Percentiles rank a stretch among this genome's conserved stretches.
phyloP scores from a whole-genome alignment of 164 flowering plant genomes.

The Liriodendron chinense region DNA sequence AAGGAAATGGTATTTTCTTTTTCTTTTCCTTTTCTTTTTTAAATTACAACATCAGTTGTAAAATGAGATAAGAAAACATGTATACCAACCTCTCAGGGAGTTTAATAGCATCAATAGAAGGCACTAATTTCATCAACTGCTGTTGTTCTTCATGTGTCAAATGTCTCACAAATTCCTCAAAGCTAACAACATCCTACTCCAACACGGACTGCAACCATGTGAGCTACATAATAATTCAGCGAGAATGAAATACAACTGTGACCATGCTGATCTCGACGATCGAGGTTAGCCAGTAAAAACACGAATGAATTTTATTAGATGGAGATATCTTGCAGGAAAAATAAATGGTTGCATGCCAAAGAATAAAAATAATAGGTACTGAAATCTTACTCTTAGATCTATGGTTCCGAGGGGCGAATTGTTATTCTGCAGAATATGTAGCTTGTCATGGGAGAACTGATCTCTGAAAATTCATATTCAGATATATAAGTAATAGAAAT shows the following conservation, averaged over 20 bases:
- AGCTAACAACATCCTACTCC: constrained; percentile 69
- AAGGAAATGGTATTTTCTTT: background rate
- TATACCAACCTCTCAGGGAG: constrained; percentile 56
- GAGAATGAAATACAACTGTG: background rate
- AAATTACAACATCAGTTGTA: background rate
- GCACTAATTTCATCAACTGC: constrained; percentile 69
- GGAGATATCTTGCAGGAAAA: background rate
- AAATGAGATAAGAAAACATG: background rate
- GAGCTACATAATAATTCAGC: constrained; percentile 8
- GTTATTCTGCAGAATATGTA: constrained; percentile 43
- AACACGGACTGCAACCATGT: constrained; percentile 23
- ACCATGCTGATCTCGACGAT: background rate
- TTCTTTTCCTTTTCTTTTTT: too few relatives aligned
- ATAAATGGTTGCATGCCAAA: background rate
- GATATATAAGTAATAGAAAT: background rate
- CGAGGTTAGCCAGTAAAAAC: background rate
- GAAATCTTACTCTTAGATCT: constrained; percentile 64
- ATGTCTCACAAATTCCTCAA: constrained; percentile 52
- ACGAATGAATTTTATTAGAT: background rate
- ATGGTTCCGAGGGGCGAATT: constrained; percentile 54
- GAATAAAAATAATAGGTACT: background rate
- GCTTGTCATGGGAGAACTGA: constrained; percentile 42
- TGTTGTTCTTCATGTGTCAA: constrained; percentile 60
- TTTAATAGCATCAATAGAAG: constrained; percentile 50
- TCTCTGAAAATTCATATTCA: constrained; percentile 45